phyloP scores from a whole-genome alignment of 768 basidiomycete genomes.

The Trametes villosa region DNA sequence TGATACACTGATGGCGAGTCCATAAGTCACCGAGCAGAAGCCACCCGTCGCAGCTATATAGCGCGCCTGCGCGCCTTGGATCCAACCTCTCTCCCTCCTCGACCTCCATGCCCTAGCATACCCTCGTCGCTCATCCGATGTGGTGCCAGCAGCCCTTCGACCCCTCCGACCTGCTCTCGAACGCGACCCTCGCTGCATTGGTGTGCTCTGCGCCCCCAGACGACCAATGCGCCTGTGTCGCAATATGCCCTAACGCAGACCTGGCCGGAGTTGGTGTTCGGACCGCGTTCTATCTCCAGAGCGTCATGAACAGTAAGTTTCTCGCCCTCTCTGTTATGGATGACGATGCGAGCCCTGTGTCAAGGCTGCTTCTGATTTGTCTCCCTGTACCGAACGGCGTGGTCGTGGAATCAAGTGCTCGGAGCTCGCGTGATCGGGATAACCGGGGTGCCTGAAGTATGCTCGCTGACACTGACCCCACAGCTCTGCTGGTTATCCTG shows the following conservation, averaged over 20 bases:
- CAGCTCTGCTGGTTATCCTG: slow-evolving; percentile 32
- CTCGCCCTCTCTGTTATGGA: not conserved
- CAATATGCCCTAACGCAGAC: slow-evolving; percentile 31
- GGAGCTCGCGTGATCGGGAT: not conserved
- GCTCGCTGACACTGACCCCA: slow-evolving; percentile 1
- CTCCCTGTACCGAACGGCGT: not conserved
- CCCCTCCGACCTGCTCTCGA: slow-evolving; percentile 6
- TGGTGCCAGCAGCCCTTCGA: not conserved
- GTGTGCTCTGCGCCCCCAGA: slow-evolving; percentile 7
- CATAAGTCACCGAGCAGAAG: not conserved
- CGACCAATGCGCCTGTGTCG: slow-evolving; percentile 6
- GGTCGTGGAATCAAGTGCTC: slow-evolving; percentile 1
- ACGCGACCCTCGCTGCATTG: slow-evolving; percentile 13
- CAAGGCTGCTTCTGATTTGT: not conserved
- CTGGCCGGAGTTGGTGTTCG: slow-evolving; percentile 33
- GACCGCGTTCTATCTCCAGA: slow-evolving; percentile 34
- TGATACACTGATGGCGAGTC: not conserved
- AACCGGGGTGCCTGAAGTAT: not conserved
- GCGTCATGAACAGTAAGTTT: slow-evolving; percentile 30
- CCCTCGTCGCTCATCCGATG: not conserved
- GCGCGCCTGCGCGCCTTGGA: not conserved
- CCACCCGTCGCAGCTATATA: not conserved
- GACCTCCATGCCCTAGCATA: not conserved
- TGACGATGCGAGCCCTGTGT: slow-evolving; percentile 1
- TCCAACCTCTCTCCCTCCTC: not conserved